These are phyloP conservation scores for Elongisporangium undulatum DNA, from an alignment of 352 stramenopile species.

Conservation along the genomic window DNA sequence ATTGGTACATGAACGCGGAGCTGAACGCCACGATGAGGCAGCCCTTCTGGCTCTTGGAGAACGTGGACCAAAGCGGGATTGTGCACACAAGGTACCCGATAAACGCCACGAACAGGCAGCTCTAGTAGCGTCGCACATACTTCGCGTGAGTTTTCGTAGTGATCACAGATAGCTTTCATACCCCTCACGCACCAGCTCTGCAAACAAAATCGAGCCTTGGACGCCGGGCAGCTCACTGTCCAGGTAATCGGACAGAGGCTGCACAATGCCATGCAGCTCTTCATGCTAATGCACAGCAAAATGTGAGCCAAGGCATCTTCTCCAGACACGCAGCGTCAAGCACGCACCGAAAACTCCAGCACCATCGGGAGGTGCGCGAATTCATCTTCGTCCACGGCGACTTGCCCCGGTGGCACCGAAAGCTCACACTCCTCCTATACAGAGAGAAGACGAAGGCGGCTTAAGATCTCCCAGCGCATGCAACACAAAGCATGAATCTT, in stretches of 20 bases:
- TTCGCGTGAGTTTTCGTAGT: not conserved
- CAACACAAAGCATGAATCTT: not conserved
- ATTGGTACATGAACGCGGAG: conserved; percentile 38
- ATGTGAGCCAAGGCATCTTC: no score
- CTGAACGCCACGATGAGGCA: conserved; percentile 42
- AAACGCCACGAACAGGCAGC: conserved; percentile 59
- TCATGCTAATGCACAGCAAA: not conserved
- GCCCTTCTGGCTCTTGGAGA: conserved; percentile 48
- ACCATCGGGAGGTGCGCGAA: conserved; percentile 10
- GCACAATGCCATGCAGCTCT: conserved; percentile 7
- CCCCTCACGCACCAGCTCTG: conserved; percentile 23
- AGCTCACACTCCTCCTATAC: conserved; percentile 3
- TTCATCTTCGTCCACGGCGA: conserved; percentile 18
- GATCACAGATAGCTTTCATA: not conserved
- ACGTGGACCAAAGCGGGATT: conserved; percentile 49
- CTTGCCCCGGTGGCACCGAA: not conserved
- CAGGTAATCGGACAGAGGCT: conserved; percentile 5
- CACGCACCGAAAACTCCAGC: conserved; percentile 6
- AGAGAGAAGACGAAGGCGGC: not conserved
- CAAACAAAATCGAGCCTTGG: conserved; percentile 37
- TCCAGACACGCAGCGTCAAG: no score
- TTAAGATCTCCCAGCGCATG: not conserved
- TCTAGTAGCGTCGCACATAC: conserved; percentile 19
- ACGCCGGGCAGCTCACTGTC: conserved; percentile 22
- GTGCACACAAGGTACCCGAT: conserved; percentile 51